Base-by-base conservation (phyloP, 2,329 filamentous ascomycete species). In the Cladophialophora psammophila region DNA sequence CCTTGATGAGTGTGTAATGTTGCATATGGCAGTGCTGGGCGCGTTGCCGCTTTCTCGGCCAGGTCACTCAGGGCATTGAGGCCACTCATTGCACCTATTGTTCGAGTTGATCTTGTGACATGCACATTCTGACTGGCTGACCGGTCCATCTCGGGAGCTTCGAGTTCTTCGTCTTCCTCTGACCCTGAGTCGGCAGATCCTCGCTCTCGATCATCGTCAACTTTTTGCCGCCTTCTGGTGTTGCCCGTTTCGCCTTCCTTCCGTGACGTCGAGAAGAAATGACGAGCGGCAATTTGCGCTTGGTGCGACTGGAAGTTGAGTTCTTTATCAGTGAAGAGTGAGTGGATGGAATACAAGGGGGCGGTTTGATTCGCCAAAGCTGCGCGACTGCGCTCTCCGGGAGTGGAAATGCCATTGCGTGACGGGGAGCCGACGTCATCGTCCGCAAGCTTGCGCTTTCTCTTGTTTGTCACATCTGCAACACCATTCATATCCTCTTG, bases 261-360 rank as follows among this genome's bases (percentile, higher is more conserved):
- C 35, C 75, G 73, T n/a, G 85, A 85, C 64, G 86, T 85, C 63
- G 86, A 82, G 76, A 90, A 88, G 77, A 82, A 83, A 69, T 83
- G 81, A 3, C 85, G 82, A 0, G 88, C 85, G 5, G 87, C 87
- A 35, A 85, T 80, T 59, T 87, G 85, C 2, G 88, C 88, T 54
- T 84, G 83, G 72, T 88, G 88, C 67, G 86, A 87, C 63, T 87
- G 85, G 75, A 87, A 80, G 60, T 84, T 84, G 61, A 90, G 82
- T 76, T 90, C 88, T 78, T 89, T 90, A 68, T 90, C 87, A 2
- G 87, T 90, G 74, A 90, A 90, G 15, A 90, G 80, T n/a, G 84
- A 83, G 64, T 89, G 84, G 64, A 90, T 83, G 7, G 86, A 88
- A 77, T 88, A 89, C 4, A 84, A 80, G 1, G 86, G 84, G 69